A percentile compares a stretch with the other conserved stretches of the same genome.
phyloP scores from a whole-genome alignment of 73 alveolate species.

The Loxodes magnus region DNA sequence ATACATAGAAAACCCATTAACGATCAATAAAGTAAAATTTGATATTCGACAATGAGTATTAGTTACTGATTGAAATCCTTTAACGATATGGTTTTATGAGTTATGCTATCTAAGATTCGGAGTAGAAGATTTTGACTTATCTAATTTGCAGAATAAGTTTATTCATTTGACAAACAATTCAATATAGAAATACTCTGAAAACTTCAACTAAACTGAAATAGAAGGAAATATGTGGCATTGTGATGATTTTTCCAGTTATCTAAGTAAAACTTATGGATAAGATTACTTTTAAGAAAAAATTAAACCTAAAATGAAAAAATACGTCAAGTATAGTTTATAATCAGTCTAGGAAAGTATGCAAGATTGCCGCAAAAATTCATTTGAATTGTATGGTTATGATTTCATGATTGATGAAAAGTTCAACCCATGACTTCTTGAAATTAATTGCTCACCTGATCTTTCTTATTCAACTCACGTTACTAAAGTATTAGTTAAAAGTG shows the following conservation, averaged over 20 bases:
- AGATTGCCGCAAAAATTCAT: constrained; percentile 65
- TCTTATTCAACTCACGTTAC: constrained; percentile 84
- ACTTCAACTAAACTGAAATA: constrained; percentile 59
- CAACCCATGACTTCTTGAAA: constrained; percentile 79
- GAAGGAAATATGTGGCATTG: constrained; percentile 95
- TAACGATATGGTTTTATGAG: constrained; percentile 83
- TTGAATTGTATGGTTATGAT: constrained; percentile 94
- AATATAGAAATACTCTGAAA: constrained; percentile 76
- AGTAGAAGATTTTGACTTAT: constrained; percentile 78
- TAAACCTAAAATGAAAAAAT: constrained; percentile 66
- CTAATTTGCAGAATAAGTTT: constrained; percentile 74
- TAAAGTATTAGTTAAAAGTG: constrained; percentile 39
- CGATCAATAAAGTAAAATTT: constrained; percentile 55
- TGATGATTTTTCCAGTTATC: constrained; percentile 61
- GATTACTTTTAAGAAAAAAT: constrained; percentile 76
- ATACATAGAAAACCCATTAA: constrained; percentile 76
- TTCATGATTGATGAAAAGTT: constrained; percentile 85
- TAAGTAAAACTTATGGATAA: constrained; percentile 52
- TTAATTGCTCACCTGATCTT: constrained; percentile 79
- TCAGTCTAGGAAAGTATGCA: constrained; percentile 91
- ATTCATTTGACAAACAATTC: constrained; percentile 93
- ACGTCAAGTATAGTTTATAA: constrained; percentile 70
- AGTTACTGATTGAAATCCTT: constrained; percentile 89
- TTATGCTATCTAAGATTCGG: constrained; percentile 91
- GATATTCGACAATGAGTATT: constrained; percentile 94